Base-by-base conservation (phyloP, 1,284 basidiomycete genomes). In the Porogramme epimiltina region DNA sequence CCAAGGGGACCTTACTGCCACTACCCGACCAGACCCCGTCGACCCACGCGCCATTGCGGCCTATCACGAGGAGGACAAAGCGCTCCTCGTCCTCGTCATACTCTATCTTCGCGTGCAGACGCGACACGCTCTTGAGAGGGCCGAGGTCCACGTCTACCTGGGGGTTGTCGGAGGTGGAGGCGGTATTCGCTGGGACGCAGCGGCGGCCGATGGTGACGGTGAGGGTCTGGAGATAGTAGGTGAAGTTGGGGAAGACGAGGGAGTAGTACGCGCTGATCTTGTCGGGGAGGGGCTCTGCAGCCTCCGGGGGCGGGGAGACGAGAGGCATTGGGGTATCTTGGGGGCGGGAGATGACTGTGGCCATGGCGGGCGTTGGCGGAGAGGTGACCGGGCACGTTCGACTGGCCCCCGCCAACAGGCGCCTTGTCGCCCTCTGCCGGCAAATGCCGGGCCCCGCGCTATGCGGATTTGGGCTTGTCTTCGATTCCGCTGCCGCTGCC, bases 41-140 rank as follows among this genome's bases (percentile, higher is more conserved):
- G 2, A 99, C 94, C 87, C 95, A 98, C 9, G 95, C 95, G 11
- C 97, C 97, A 65, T 99, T 99, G 52, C 96, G 79, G 11, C 97
- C 97, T 31, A 93, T 80, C 34, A 99, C 95, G 57, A 89, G 85
- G 42, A 99, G 81, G 25, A 94, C 87, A 73, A 95, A 99, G 63
- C 85, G 84, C 67, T 93, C 92, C 55, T 91, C 86, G 20, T 89
- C 84, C 61, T 88, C 84, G 74, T 93, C 90, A 67, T 91, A 97
- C 70, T 93, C 93, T 64, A 99, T 95, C 75, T 88, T 89, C 45
- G 97, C 97, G 68, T 99, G 97, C 15, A 97, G 79, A 22, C 97
- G 82, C 11, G 95, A 98, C 49, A 99, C 95, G 55, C 93, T 95
- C 82, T 98, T 98, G 55, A 98, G 82, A 1, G 93, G 89, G 3